These are phyloP conservation scores for Trichoderma parareesei DNA, from an alignment of 495 filamentous ascomycete genomes.

Conservation along the genomic window DNA sequence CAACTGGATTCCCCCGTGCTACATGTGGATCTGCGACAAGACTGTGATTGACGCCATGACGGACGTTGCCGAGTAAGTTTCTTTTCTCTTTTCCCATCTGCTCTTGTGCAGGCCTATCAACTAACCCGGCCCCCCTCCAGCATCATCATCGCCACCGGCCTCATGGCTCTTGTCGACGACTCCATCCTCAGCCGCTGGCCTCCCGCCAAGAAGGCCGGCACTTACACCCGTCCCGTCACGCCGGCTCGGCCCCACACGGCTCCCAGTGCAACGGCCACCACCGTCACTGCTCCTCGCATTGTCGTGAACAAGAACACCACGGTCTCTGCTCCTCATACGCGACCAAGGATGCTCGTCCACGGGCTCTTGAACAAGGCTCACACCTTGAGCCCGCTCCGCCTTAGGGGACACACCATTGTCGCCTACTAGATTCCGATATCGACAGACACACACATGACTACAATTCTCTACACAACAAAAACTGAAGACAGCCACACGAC, in stretches of 20 bases:
- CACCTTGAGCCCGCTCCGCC: neutral
- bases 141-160: slow-evolving; percentile 80
- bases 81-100: slow-evolving; percentile 7
- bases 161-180: slow-evolving; percentile 88
- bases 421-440: neutral
- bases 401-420: neutral
- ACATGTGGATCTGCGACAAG: slow-evolving; percentile 77
- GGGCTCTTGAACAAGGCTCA: slow-evolving; percentile 1
- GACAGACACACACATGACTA: slow-evolving; percentile 1
- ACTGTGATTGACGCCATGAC: slow-evolving; percentile 55
- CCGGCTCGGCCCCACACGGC: slow-evolving; percentile 5
- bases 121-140: slow-evolving; percentile 35
- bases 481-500: neutral
- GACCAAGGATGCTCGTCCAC: neutral
- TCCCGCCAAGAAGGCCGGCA: slow-evolving; percentile 38
- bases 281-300: neutral
- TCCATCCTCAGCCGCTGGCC: slow-evolving; percentile 78
- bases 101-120: neutral
- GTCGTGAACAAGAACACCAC: neutral
- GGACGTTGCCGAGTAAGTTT: slow-evolving; percentile 89
- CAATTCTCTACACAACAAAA: neutral
- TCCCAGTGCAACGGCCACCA: neutral
- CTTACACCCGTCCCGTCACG: slow-evolving; percentile 2
- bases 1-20: slow-evolving; percentile 86
- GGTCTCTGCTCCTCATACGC: neutral